Evolutionary conservation across 257 asterid genomes (phyloP), one percentile per base, ranked within the genome.

Genomic region (Solanum chiquidenum): DNA sequence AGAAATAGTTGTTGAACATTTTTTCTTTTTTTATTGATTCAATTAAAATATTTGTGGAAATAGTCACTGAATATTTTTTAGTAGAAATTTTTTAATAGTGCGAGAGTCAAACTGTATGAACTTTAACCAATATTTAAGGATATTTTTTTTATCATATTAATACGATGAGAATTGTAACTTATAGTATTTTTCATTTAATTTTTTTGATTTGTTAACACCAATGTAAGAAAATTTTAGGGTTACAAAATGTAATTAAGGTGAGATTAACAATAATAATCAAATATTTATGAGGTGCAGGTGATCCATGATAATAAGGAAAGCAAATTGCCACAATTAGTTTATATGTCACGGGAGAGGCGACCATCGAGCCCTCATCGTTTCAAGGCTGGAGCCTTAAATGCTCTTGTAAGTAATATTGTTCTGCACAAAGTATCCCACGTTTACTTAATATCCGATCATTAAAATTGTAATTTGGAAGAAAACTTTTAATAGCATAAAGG

Each of bases 341-440:
- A 94, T 52, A 91, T 94, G 52, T 94, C 96, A 16, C 94, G 95
- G 1, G 96, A 94, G 83, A 94, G 89, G 86, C 82, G 96, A 79
- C 93, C 94, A 49, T 91, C 92, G 37, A 62, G 74, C 87, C 94
- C 96, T 89, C 96, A 94, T 88, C 95, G 93, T 86, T 92, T 92
- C 91, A 94, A 94, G 90, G 96, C 96, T 3, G 95, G 96, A 55
- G 95, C 96, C 86, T 94, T 94, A 66, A 94, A 93, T 60, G 89
- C 95, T 58, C 94, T 93, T 3, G 96, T 93, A 87, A 9, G 93
- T 74, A 7, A 4, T 31, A 76, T 6, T 11, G 1, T 76, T 38
- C 42, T 68, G 35, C 35, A 66, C 4, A 27, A 0, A 66, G 0
- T 12, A 68, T 27, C 0, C 7, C 18, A 3, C 2, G 10, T 27